A percentile compares a stretch with the other conserved stretches of the same genome.
phyloP scores from a whole-genome alignment of 305 asterid species.

The Rubia balearica region DNA sequence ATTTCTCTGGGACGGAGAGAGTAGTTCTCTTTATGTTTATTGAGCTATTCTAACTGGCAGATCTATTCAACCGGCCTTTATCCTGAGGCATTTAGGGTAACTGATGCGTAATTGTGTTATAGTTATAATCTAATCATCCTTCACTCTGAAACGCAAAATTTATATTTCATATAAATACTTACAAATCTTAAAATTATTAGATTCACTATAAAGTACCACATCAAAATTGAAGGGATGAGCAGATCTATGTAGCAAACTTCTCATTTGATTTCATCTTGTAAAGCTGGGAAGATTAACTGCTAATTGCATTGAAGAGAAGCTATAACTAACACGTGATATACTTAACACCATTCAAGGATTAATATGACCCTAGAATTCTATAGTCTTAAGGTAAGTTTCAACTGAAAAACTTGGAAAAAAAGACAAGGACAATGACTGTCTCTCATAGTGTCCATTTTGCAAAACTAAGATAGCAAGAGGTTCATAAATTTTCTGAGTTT shows the following conservation, averaged over 20 bases:
- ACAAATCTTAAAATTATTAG: background rate
- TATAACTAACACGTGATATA: background rate
- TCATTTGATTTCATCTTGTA: background rate
- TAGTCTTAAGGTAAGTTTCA: background rate
- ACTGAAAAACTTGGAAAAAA: background rate
- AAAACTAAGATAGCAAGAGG: background rate
- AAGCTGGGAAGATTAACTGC: background rate
- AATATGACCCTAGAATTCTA: background rate
- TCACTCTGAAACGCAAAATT: background rate
- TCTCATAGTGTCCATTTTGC: background rate
- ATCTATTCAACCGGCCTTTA: background rate
- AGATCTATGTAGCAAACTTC: background rate
- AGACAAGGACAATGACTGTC: background rate
- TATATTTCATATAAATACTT: background rate
- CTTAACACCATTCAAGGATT: background rate
- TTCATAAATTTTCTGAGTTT: too few relatives aligned
- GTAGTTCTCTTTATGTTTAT: background rate
- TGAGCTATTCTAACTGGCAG: background rate
- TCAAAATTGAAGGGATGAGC: background rate
- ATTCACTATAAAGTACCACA: background rate
- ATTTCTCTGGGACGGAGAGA: too few relatives aligned
- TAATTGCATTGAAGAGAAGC: background rate
- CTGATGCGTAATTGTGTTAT: background rate
- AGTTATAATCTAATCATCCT: background rate
- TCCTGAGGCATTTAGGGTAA: background rate